Evolutionary conservation across 306 rosid genomes (phyloP), one percentile per base, ranked within the genome.

Genomic region (Ziziphus jujuba): DNA sequence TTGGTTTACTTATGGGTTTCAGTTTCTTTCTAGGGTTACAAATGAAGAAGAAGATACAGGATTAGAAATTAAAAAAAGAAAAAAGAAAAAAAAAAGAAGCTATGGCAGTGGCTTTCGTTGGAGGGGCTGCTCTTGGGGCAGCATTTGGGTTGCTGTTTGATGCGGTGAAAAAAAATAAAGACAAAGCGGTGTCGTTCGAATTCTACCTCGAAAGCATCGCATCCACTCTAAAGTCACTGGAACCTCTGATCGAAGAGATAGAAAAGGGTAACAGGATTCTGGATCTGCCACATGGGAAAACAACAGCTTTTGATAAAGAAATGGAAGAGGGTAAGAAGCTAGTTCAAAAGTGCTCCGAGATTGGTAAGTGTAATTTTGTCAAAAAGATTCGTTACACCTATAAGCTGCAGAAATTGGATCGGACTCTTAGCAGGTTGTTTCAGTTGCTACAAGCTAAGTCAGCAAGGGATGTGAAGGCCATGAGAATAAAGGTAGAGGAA

Each of bases 331-430:
- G 89, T 0, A 58, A 3, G 19, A 12, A 17, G 35, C 82, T 89
- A 0, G 62, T 89, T 63, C 50, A 22, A 0, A 50, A 75, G 48
- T 86, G 85, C 70, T 25, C 31, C 5, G 17, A 80, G 47, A 43
- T 79, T 15, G 22, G 35, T 4, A 45, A 74, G 81, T 84, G 85
- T 88, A 63, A 80, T 2, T 34, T 50, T 25, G 71, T 14, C 34
- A 40, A 38, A 6, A 78, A 21, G 56, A 73, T 74, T 0, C 16
- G 24, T 1, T 82, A 76, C 66, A 77, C 72, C 36, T 53, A 72
- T 20, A 10, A 82, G 34, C 87, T 89, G 61, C 21, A 58, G 16
- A 75, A 9, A 0, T 65, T 87, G 70, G 72, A 84, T 13, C 9
- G 23, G 5, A 40, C 65, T 0, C 78, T 87, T 12, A 0, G 0